These are phyloP conservation scores for Tylopilus rubrobrunneus DNA, from an alignment of 768 basidiomycete species.

Conservation along the genomic window DNA sequence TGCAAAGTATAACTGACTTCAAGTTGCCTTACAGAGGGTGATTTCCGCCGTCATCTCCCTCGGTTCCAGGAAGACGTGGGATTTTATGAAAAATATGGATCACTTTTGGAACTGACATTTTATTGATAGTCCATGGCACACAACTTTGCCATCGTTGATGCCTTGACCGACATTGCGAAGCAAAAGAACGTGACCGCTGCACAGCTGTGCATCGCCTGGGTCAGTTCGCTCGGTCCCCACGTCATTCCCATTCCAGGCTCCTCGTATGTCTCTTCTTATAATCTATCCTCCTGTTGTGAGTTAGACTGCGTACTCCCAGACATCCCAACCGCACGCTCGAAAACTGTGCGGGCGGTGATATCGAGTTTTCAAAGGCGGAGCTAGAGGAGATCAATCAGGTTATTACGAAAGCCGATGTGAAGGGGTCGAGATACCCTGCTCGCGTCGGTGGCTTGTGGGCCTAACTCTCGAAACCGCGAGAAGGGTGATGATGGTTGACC, in stretches of 20 bases:
- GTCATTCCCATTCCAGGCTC: constrained; percentile 52
- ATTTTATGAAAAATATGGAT: not conserved
- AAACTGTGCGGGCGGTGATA: constrained; percentile 40
- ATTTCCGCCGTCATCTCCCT: constrained; percentile 34
- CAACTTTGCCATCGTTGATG: constrained; percentile 44
- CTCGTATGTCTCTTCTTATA: constrained; percentile 25
- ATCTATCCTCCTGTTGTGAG: not conserved
- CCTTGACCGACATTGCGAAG: constrained; percentile 37
- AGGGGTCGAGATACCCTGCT: constrained; percentile 38
- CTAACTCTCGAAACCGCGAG: too few species aligned
- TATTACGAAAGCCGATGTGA: constrained; percentile 34
- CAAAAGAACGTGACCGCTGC: constrained; percentile 40
- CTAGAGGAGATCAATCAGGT: constrained; percentile 36
- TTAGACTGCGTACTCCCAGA: constrained; percentile 5
- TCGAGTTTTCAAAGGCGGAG: constrained; percentile 38
- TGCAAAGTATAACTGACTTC: not conserved
- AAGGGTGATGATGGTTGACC: too few species aligned
- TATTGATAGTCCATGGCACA: constrained; percentile 15
- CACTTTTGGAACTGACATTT: too few species aligned
- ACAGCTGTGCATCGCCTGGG: constrained; percentile 44
- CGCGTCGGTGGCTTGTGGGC: too few species aligned
- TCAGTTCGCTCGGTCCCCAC: constrained; percentile 35
- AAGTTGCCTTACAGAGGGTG: constrained; percentile 31
- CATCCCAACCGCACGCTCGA: constrained; percentile 40
- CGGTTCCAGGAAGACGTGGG: constrained; percentile 42